Evolutionary conservation across 306 rosid genomes (phyloP), one percentile per base, ranked within the genome.

Genomic region (Datisca glomerata): DNA sequence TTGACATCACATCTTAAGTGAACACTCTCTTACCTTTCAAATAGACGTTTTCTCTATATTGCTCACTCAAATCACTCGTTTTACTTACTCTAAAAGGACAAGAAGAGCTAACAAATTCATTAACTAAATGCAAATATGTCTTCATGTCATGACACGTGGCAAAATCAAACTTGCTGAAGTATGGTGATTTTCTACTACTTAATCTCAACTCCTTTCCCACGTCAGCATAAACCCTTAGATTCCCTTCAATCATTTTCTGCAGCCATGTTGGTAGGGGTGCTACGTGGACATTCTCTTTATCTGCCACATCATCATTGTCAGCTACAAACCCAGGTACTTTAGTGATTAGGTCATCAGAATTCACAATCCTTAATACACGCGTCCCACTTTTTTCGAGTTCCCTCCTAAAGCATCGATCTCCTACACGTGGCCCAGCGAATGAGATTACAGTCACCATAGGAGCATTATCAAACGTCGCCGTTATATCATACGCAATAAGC

Each of bases 401-500:
- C 17, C 31, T 13, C 23, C 58, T 18, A 13, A 59, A 59, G 38
- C 31, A 41, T 2, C 4, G 40, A 39, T 59, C 41, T 1, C 65
- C 65, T 1, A 59, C 57, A 1, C 65, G 65, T 8, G 65, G 65
- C 16, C 65, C 65, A 0, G 57, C 65, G 8, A 59, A 59, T 0
- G 65, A 59, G 9, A 59, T 59, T 13, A 59, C 65, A 8, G 65
- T 59, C 31, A 59, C 65, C 51, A 58, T 7, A 0, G 49, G 50
- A 0, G 48, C 34, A 12, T 20, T 16, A 17, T 21, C 38, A 24
- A 33, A 34, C 2, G 49, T 11, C 2, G 38, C 16, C 15, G 40
- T 49, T 28, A 59, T 43, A 2, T 59, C 65, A 14, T 59, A 59
- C 0, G 98, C 95, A 0, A 79, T 64, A 7, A 89, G 66, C 0